These are phyloP conservation scores for Trebouxia sp. DNA, from an alignment of 139 green algal species.

Conservation along the genomic window DNA sequence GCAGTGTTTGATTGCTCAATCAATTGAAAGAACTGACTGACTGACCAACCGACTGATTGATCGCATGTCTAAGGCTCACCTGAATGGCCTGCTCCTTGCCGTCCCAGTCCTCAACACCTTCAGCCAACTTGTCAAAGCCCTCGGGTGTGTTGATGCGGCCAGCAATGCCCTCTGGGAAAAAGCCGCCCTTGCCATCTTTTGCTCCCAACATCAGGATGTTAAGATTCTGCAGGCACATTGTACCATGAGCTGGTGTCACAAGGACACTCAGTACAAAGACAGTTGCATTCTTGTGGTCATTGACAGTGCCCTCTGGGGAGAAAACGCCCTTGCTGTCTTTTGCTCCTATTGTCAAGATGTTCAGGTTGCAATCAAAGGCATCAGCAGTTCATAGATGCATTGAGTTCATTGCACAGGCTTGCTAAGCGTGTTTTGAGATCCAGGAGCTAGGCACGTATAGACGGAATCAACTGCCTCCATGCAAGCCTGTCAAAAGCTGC, in stretches of 20 bases:
- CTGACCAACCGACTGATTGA: neutral
- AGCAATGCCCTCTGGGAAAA: constrained; percentile 30
- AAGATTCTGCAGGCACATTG: constrained; percentile 23
- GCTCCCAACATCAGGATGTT: constrained; percentile 28
- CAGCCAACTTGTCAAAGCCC: constrained; percentile 16
- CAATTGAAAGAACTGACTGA: neutral
- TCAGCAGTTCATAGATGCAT: too few relatives aligned
- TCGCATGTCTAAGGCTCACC: neutral
- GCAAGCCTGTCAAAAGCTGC: too few relatives aligned
- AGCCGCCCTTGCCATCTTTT: constrained; percentile 31
- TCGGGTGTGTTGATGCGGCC: constrained; percentile 26
- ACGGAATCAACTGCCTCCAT: too few relatives aligned
- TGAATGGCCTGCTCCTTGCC: neutral
- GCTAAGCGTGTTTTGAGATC: too few relatives aligned
- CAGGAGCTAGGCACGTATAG: too few relatives aligned
- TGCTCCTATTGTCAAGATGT: constrained; percentile 41
- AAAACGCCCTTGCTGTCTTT: constrained; percentile 40
- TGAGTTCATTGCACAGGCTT: too few relatives aligned
- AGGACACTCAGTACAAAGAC: neutral
- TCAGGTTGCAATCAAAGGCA: too few relatives aligned
- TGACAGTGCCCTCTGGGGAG: constrained; percentile 40
- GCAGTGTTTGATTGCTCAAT: too few relatives aligned
- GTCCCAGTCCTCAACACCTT: neutral
- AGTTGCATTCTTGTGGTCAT: constrained; percentile 27
- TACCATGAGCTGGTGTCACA: neutral